Evolutionary conservation across 2,329 filamentous ascomycete species (phyloP).

Genomic region (Verticillium tricorpus): DNA sequence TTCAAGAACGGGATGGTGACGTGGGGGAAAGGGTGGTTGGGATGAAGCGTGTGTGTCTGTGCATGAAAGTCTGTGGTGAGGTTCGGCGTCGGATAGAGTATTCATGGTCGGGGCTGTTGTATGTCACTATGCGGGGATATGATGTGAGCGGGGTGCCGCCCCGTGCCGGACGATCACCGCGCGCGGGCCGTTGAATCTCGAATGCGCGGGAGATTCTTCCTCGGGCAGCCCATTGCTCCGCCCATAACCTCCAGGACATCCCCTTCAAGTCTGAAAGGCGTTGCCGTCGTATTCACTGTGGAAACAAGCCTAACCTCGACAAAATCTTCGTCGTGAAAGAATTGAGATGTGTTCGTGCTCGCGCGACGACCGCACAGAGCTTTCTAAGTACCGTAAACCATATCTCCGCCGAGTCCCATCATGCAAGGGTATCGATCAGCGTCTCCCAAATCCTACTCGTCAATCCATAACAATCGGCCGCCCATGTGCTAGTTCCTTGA

Average conservation of each 20-base stretch:
- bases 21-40: neutral
- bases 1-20: neutral
- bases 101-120: neutral
- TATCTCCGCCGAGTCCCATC: neutral
- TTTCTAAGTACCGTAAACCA: neutral
- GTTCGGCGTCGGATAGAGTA: neutral
- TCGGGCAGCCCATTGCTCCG: neutral
- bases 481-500: neutral
- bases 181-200: neutral
- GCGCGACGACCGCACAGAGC: neutral
- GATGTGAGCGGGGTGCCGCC: neutral
- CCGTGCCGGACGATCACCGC: neutral
- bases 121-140: neutral
- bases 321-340: neutral
- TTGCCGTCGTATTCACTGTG: too few relatives aligned
- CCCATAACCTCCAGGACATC: too few relatives aligned
- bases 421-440: neutral
- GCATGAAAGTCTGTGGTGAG: neutral
- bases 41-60: neutral
- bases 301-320: too few relatives aligned
- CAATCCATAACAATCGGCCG: neutral
- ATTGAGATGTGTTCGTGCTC: neutral
- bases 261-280: too few relatives aligned
- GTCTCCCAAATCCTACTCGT: neutral
- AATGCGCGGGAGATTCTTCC: neutral